Percentiles rank a stretch among this genome's conserved stretches.
Evolutionary conservation across 768 basidiomycete genomes (phyloP).

Genomic region (Pilatotrama ljubarskyi): DNA sequence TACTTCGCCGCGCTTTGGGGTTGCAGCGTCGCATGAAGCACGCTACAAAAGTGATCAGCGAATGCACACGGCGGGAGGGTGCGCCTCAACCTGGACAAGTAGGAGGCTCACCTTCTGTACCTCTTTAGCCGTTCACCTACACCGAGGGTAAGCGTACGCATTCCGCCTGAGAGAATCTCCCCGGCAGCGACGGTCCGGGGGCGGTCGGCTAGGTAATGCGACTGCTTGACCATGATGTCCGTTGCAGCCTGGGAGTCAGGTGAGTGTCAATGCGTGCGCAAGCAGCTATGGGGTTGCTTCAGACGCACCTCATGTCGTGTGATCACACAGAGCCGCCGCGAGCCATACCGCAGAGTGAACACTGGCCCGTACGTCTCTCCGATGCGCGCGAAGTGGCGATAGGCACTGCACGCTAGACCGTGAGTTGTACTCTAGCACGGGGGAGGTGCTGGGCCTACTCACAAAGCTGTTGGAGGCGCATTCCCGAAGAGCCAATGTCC

Average conservation of each 20-base stretch:
- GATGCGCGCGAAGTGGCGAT: conserved; percentile 45
- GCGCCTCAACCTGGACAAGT: no score
- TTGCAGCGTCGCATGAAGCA: conserved; percentile 37
- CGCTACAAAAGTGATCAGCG: conserved; percentile 21
- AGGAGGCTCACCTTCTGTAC: conserved; percentile 15
- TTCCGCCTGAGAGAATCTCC: conserved; percentile 36
- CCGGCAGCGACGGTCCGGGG: conserved; percentile 38
- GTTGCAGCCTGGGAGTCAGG: conserved; percentile 32
- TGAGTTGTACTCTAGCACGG: background rate
- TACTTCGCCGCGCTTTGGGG: conserved; percentile 35
- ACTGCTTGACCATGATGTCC: conserved; percentile 44
- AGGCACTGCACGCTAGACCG: background rate
- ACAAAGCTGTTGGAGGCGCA: conserved; percentile 13
- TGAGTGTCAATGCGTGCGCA: background rate
- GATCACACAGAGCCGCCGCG: conserved; percentile 43
- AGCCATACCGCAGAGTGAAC: conserved; percentile 56
- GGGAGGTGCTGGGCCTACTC: background rate
- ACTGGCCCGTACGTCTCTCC: conserved; percentile 61
- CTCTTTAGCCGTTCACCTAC: conserved; percentile 34
- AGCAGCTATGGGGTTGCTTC: no score
- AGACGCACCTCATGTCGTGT: conserved; percentile 36
- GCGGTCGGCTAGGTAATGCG: conserved; percentile 35
- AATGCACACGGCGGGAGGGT: no score
- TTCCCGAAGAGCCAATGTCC: conserved; percentile 25
- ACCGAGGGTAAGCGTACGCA: conserved; percentile 33